Evolutionary conservation across 345 rosid species (phyloP).

Genomic region (Rhodamnia argentea): DNA sequence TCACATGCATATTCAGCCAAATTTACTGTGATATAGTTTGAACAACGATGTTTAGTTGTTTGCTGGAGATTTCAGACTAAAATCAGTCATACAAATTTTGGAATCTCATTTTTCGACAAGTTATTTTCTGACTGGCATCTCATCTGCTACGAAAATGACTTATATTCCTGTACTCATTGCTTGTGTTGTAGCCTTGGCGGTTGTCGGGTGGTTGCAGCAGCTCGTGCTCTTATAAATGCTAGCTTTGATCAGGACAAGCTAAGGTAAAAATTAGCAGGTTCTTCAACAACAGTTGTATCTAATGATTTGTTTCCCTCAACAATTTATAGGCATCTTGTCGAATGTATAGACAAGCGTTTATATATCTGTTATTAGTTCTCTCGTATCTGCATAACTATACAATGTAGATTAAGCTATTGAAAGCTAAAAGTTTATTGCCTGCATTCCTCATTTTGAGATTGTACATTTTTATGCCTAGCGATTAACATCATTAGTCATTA

Average conservation of each 20-base stretch:
- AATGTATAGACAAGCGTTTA: too few species aligned
- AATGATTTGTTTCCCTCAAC: not conserved
- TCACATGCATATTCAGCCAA: not conserved
- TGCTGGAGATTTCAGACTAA: not conserved
- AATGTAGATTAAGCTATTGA: not conserved
- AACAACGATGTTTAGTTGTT: not conserved
- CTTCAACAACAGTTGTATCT: not conserved
- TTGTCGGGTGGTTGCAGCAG: not conserved
- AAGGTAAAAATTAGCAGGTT: not conserved
- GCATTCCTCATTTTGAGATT: not conserved
- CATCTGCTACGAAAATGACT: not conserved
- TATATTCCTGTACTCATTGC: not conserved
- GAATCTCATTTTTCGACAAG: not conserved
- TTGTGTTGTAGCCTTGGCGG: not conserved
- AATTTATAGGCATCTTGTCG: not conserved
- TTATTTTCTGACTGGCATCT: too few species aligned
- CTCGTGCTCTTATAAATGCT: not conserved
- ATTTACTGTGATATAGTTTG: not conserved
- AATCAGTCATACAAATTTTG: not conserved
- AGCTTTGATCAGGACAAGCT: not conserved
- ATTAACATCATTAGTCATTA: not conserved
- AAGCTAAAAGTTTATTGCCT: not conserved
- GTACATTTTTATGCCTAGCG: not conserved
- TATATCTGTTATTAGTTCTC: not conserved
- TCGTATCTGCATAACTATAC: not conserved